Evolutionary conservation across 2,329 filamentous ascomycete genomes (phyloP).

Genomic region (Fusarium dimerum): DNA sequence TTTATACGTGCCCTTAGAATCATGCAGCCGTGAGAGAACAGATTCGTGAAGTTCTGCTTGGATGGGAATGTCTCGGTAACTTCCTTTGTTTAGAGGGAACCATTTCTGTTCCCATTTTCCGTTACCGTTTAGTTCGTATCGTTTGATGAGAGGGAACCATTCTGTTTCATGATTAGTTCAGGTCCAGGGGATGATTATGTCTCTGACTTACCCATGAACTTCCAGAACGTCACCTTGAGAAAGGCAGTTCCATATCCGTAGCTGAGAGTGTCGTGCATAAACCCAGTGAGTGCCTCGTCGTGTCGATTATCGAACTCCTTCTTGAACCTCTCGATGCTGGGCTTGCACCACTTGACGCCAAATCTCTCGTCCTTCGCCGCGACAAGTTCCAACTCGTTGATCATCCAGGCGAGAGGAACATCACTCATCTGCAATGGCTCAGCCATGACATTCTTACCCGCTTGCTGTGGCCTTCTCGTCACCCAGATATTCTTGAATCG

Average conservation of each 20-base stretch:
- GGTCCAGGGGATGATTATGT: no score
- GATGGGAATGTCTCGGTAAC: neutral
- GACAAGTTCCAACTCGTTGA: constrained; percentile 46
- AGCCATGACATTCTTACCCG: constrained; percentile 31
- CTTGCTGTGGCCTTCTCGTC: constrained; percentile 33
- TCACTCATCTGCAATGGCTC: constrained; percentile 49
- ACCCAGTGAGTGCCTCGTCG: constrained; percentile 33
- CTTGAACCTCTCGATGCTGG: constrained; percentile 36
- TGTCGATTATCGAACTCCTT: constrained; percentile 29
- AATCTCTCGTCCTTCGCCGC: constrained; percentile 32
- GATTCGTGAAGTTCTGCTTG: neutral
- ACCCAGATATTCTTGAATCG: constrained; percentile 39
- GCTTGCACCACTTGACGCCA: constrained; percentile 36
- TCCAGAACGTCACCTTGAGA: constrained; percentile 43
- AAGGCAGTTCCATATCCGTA: constrained; percentile 40
- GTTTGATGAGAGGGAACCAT: neutral
- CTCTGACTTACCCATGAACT: constrained; percentile 41
- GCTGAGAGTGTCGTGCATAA: constrained; percentile 41
- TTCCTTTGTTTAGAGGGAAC: neutral
- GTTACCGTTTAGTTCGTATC: neutral
- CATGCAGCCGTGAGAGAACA: neutral
- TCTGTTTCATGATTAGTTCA: neutral
- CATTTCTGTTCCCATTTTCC: neutral
- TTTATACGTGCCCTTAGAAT: neutral
- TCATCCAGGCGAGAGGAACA: constrained; percentile 54